phyloP scores from a whole-genome alignment of 306 rosid species.

The Cucurbita moschata region DNA sequence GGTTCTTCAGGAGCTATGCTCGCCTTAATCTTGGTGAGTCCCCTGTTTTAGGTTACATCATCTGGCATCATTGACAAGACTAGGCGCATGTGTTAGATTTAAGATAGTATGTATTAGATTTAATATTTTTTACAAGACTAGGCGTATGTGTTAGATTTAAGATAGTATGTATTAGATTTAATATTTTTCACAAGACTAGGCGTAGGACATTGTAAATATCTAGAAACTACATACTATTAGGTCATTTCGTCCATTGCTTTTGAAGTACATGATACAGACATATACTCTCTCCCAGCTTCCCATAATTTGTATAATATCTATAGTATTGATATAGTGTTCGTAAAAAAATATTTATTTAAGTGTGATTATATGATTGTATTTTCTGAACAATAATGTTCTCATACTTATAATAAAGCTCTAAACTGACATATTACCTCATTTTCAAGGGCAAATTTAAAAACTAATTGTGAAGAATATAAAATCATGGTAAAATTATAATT shows the following conservation, averaged over 20 bases:
- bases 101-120: neutral
- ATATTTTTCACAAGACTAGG: neutral
- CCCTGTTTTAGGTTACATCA: conserved; percentile 3
- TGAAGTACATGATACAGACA: neutral
- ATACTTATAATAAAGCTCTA: neutral
- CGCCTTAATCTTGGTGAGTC: conserved; percentile 77
- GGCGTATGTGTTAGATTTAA: no score
- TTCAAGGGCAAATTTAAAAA: neutral
- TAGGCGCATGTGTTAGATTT: no score
- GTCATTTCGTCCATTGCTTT: neutral
- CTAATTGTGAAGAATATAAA: neutral
- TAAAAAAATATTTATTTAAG: neutral
- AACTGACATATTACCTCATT: neutral
- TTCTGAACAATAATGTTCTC: neutral
- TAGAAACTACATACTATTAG: neutral
- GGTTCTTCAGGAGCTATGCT: conserved; percentile 98
- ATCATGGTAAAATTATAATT: neutral
- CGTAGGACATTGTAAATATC: neutral
- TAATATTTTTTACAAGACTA: neutral
- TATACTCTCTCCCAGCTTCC: neutral
- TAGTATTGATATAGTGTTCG: neutral
- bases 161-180: neutral
- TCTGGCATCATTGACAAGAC: neutral
- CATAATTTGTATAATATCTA: neutral
- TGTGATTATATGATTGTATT: neutral